Conservation (phyloP, 768 basidiomycete species). For the Tylopilus subfusipes region DNA sequence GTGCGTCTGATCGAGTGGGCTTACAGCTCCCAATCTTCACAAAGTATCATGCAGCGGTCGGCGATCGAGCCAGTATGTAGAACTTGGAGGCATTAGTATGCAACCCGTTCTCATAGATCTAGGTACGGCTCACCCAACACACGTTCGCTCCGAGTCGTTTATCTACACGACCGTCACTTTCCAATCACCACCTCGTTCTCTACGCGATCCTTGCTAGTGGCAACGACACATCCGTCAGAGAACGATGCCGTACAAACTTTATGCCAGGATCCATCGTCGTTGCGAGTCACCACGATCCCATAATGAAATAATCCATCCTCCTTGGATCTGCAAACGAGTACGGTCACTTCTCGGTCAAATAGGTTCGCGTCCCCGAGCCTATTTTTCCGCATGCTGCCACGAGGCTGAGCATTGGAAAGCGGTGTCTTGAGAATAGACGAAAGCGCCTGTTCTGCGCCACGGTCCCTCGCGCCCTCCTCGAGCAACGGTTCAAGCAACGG, state of each 20-base stretch:
- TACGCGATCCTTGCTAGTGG: background rate
- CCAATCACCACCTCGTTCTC: constrained; percentile 5
- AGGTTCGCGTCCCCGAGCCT: constrained; percentile 1
- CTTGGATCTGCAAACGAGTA: constrained; percentile 7
- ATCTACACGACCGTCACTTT: background rate
- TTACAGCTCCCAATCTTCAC: too few species aligned
- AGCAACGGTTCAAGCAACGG: background rate
- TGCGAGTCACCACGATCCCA: background rate
- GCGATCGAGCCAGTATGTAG: too few species aligned
- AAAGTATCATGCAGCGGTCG: too few species aligned
- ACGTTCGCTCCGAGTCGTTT: too few species aligned
- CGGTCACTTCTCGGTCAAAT: background rate
- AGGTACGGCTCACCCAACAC: too few species aligned
- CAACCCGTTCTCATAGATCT: too few species aligned
- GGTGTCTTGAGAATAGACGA: background rate
- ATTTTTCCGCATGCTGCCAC: background rate
- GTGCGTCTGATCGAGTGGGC: too few species aligned
- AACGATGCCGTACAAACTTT: constrained; percentile 10
- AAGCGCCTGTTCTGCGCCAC: background rate
- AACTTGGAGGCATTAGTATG: too few species aligned
- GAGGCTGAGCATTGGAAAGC: background rate
- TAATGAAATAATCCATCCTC: constrained; percentile 1
- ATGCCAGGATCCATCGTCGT: background rate
- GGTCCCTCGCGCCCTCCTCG: background rate
- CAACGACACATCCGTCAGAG: background rate